Percentiles rank a stretch among this genome's conserved stretches.
phyloP scores from a whole-genome alignment of 2,329 filamentous ascomycete genomes.

The Fusarium piperis region DNA sequence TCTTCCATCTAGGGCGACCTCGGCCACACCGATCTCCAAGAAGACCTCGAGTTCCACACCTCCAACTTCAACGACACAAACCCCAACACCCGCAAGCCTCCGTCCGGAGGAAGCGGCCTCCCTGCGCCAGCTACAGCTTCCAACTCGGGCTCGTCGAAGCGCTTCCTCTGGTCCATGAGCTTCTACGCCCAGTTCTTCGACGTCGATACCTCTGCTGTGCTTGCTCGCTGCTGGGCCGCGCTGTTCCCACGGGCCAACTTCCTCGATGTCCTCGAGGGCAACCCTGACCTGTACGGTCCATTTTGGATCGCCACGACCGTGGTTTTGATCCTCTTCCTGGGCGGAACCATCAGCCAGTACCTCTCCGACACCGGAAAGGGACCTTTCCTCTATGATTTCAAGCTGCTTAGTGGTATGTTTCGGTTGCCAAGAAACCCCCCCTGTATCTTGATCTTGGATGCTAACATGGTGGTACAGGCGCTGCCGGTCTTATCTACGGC shows the following conservation, averaged over 20 bases:
- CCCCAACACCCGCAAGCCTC: conserved; percentile 58
- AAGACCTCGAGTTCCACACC: conserved; percentile 98
- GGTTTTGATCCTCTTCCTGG: conserved; percentile 92
- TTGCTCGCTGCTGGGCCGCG: conserved; percentile 87
- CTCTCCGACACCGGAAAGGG: conserved; percentile 73
- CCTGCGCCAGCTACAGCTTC: conserved; percentile 66
- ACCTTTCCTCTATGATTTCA: conserved; percentile 92
- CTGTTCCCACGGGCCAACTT: conserved; percentile 93
- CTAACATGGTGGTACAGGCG: conserved; percentile 59
- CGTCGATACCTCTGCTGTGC: conserved; percentile 90
- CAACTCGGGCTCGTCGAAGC: conserved; percentile 69
- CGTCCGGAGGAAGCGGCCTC: conserved; percentile 59
- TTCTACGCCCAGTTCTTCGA: conserved; percentile 99
- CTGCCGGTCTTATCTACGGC: conserved; percentile 92
- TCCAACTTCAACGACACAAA: conserved; percentile 79
- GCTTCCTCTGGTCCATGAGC: conserved; percentile 88
- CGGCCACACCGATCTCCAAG: conserved; percentile 96
- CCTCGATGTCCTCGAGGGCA: conserved; percentile 95
- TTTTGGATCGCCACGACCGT: conserved; percentile 99
- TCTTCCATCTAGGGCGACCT: conserved; percentile 80
- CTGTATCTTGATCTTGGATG: not conserved
- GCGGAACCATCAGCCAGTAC: conserved; percentile 94
- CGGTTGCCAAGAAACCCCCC: not conserved
- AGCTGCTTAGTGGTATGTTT: conserved; percentile 78
- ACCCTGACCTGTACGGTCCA: conserved; percentile 95